Base-by-base conservation (phyloP, 805 yeast genomes). In the Tetrapisispora iriomotensis region DNA sequence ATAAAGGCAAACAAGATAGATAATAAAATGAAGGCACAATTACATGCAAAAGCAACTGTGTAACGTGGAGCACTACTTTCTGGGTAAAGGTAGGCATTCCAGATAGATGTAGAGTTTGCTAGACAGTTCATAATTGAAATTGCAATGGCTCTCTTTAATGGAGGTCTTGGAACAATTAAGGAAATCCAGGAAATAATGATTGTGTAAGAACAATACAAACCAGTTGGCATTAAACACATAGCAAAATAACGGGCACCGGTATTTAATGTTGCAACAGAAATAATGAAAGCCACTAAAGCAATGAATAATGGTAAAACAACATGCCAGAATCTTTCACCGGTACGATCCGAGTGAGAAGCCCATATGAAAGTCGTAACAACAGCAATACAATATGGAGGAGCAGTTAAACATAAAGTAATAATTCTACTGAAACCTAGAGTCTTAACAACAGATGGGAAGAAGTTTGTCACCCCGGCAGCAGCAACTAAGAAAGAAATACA, bases 401-500 rank as follows among this genome's bases (percentile, higher is more conserved):
- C 79, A 8, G 81, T 74, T 40, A 77, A 62, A 45, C 74, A 70
- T 36, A 75, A 64, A 3, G 81, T 74, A 34, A 70, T 63, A 28
- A 73, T 64, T 35, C 66, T 61, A 49, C 58, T 54, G 47, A 72
- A 77, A 32, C 74, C 68, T 44, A 77, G 63, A 12, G 81, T 74
- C 41, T 65, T 51, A 14, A 77, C 80, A 21, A 77, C 74, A 1
- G 79, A 66, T 21, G 82, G 82, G 64, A 74, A 76, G 53, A 73
- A 75, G 51, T 74, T 70, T 15, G 78, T 72, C 34, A 74, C 77
- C 53, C 79, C 79, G 46, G 75, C 71, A 29, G 79, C 77, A 20
- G 75, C 76, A 36, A 72, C 79, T 23, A 70, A 56, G 41, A 56
- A 58, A 2, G 72, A 58, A 20, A 68, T 58, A 37, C 62, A 60